Percentiles rank a stretch among this genome's conserved stretches.
Conservation (phyloP, 768 basidiomycete species). For the Tylopilus rubrobrunneus region DNA sequence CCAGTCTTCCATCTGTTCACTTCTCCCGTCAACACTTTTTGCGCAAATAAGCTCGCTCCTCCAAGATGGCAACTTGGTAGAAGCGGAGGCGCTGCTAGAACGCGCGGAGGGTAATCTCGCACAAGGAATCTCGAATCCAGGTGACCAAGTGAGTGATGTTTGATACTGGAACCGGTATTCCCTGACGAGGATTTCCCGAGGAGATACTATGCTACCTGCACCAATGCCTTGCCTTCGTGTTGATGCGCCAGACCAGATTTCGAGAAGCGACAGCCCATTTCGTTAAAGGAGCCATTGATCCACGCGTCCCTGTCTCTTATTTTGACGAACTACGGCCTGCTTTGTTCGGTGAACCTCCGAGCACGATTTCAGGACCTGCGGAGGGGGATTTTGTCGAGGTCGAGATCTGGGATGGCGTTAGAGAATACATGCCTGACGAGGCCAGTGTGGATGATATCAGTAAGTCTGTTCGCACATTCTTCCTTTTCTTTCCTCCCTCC, state of each 20-base stretch:
- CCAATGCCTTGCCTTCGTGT: constrained; percentile 77
- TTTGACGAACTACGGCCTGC: constrained; percentile 72
- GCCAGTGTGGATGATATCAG: constrained; percentile 78
- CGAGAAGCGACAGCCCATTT: constrained; percentile 78
- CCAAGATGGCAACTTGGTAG: constrained; percentile 58
- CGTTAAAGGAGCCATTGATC: constrained; percentile 78
- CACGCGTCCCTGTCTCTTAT: constrained; percentile 75
- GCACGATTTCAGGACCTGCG: not conserved
- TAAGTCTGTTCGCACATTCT: constrained; percentile 45
- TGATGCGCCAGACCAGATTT: constrained; percentile 75
- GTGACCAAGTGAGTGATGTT: constrained; percentile 10
- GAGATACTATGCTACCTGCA: constrained; percentile 77
- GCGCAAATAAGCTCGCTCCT: constrained; percentile 71
- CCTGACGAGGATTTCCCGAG: constrained; percentile 32
- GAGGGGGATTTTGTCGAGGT: constrained; percentile 44
- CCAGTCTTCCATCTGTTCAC: constrained; percentile 54
- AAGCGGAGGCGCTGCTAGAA: constrained; percentile 62
- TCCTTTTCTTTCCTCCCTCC: constrained; percentile 16
- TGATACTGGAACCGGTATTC: not conserved
- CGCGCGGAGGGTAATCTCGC: constrained; percentile 39
- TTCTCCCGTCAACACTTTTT: constrained; percentile 68
- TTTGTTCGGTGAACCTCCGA: constrained; percentile 39
- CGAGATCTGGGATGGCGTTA: constrained; percentile 73
- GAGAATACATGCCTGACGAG: constrained; percentile 65
- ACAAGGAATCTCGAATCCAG: constrained; percentile 6